A percentile compares a stretch with the other conserved stretches of the same genome.
phyloP scores from a whole-genome alignment of 108 stramenopile species.

The Nitzschia sp. region DNA sequence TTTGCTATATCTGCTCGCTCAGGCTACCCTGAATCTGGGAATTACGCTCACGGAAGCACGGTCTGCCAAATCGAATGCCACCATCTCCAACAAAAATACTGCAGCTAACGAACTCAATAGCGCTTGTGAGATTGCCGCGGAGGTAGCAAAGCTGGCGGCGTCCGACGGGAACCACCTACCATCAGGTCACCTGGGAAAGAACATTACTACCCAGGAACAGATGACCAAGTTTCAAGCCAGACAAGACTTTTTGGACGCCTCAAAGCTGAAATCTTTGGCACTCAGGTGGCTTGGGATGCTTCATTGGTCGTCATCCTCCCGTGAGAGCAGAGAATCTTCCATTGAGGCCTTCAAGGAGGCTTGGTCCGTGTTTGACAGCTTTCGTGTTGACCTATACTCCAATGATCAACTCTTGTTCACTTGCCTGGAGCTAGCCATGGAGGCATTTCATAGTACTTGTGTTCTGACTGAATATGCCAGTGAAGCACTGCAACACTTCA shows the following conservation, averaged over 20 bases:
- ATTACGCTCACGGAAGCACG: slow-evolving; percentile 27
- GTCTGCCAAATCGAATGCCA: neutral
- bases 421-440: slow-evolving; percentile 18
- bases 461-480: slow-evolving; percentile 12
- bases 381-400: neutral
- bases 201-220: neutral
- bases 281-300: slow-evolving; percentile 33
- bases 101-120: neutral
- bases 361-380: slow-evolving; percentile 13
- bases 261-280: slow-evolving; percentile 36
- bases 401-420: neutral
- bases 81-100: no score
- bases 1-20: slow-evolving; percentile 38
- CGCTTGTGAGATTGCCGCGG: neutral
- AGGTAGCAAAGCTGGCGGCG: neutral
- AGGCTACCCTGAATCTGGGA: slow-evolving; percentile 40
- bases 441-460: slow-evolving; percentile 21
- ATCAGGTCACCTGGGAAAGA: no score
- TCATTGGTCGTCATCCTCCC: slow-evolving; percentile 15
- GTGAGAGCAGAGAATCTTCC: slow-evolving; percentile 21
- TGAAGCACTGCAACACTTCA: neutral
- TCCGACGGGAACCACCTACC: neutral
- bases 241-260: slow-evolving; percentile 21
- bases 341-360: slow-evolving; percentile 17
- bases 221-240: slow-evolving; percentile 7